phyloP scores from a whole-genome alignment of 2,329 filamentous ascomycete species.

The Chaetomium strumarium region DNA sequence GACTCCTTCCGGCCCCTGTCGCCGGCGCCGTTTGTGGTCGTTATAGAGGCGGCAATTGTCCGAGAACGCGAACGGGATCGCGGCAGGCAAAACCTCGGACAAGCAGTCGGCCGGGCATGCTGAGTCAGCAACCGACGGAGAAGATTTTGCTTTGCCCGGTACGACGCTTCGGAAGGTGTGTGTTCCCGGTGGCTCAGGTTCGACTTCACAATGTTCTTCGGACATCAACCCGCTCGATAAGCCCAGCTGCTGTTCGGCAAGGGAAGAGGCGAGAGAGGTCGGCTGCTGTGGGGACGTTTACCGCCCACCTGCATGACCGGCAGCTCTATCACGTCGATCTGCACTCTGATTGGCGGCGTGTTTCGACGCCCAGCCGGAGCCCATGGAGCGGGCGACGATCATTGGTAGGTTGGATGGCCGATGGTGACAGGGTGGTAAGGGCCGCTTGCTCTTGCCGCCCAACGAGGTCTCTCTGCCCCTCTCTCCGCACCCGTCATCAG shows the following conservation, averaged over 20 bases:
- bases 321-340: conserved; percentile 25
- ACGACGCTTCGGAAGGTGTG: too few relatives aligned
- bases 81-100: too few relatives aligned
- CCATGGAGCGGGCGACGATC: conserved; percentile 17
- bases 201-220: too few relatives aligned
- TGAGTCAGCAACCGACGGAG: too few relatives aligned
- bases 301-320: conserved; percentile 26
- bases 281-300: conserved; percentile 22
- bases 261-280: conserved; percentile 3
- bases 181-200: too few relatives aligned
- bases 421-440: conserved; percentile 17
- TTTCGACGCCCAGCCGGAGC: conserved; percentile 8
- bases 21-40: too few relatives aligned
- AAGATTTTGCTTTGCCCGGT: too few relatives aligned
- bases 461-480: conserved; percentile 23
- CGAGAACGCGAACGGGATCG: too few relatives aligned
- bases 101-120: too few relatives aligned
- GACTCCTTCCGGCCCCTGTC: too few relatives aligned
- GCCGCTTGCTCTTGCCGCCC: conserved; percentile 21
- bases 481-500: conserved; percentile 5
- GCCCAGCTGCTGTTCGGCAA: not conserved
- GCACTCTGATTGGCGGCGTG: conserved; percentile 21
- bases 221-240: too few relatives aligned
- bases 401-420: conserved; percentile 21
- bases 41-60: too few relatives aligned